Evolutionary conservation across 1,139 yeast genomes (phyloP).

Genomic region (Taphrina sp.): DNA sequence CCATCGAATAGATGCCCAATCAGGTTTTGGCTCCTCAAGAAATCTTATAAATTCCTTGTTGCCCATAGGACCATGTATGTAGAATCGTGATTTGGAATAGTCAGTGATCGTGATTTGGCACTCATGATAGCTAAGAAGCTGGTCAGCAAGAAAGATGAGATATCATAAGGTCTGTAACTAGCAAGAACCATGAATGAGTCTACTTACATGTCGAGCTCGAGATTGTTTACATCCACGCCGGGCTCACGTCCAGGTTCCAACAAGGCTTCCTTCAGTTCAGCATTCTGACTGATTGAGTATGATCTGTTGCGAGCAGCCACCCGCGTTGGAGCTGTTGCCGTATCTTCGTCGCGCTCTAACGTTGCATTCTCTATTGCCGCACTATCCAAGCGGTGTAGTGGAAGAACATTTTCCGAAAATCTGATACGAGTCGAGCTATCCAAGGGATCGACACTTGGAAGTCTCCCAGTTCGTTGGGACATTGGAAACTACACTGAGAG

Average conservation of each 20-base stretch:
- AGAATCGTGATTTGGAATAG: conserved; percentile 17
- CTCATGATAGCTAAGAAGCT: background rate
- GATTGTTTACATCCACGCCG: conserved; percentile 11
- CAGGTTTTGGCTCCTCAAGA: conserved; percentile 40
- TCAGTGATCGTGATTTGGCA: conserved; percentile 18
- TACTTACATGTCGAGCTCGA: conserved; percentile 9
- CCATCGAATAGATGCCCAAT: conserved; percentile 59
- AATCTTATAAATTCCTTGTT: conserved; percentile 39
- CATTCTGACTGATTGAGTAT: conserved; percentile 12
- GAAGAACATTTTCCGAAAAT: background rate
- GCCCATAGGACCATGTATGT: conserved; percentile 31
- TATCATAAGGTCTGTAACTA: too few relatives aligned
- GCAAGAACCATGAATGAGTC: background rate
- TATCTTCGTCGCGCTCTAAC: background rate
- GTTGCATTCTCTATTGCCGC: conserved; percentile 4
- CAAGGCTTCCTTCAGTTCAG: conserved; percentile 3
- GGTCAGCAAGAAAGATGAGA: too few relatives aligned
- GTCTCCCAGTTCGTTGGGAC: too few relatives aligned
- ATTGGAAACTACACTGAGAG: too few relatives aligned
- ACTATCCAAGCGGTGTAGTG: conserved; percentile 4
- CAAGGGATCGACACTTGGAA: background rate
- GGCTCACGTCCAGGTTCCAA: conserved; percentile 11
- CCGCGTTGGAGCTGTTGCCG: background rate
- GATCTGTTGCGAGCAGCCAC: background rate
- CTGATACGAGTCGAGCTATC: background rate